Evolutionary conservation across 352 stramenopile species (phyloP).

Genomic region (Phytophthora europaea): DNA sequence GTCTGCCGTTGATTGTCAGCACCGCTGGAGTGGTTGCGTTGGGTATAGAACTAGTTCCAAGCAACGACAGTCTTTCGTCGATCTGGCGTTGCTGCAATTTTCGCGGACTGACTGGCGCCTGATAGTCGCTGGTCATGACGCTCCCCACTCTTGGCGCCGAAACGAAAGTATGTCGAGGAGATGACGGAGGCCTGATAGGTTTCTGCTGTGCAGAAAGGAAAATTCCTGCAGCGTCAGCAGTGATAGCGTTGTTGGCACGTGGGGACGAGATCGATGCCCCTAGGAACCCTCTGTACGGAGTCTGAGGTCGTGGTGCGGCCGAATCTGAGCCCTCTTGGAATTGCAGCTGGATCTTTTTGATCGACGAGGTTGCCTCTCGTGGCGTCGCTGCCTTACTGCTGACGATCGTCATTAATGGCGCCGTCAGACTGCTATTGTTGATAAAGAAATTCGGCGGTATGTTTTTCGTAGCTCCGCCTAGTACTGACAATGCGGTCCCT

Average conservation of each 20-base stretch:
- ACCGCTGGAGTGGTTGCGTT: neutral
- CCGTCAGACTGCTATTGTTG: conserved; percentile 41
- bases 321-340: conserved; percentile 17
- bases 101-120: conserved; percentile 4
- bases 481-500: conserved; percentile 8
- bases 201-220: conserved; percentile 27
- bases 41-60: conserved; percentile 3
- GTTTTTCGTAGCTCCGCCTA: conserved; percentile 18
- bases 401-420: conserved; percentile 38
- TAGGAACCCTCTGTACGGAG: conserved; percentile 17
- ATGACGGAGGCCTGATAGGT: conserved; percentile 20
- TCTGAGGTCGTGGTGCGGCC: conserved; percentile 15
- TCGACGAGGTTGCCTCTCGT: conserved; percentile 14
- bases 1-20: conserved; percentile 32
- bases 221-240: conserved; percentile 14
- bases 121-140: conserved; percentile 25
- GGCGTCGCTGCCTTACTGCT: conserved; percentile 30
- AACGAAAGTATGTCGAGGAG: conserved; percentile 23
- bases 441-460: conserved; percentile 26
- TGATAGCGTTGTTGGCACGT: conserved; percentile 20
- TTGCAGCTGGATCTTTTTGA: conserved; percentile 31
- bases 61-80: conserved; percentile 16
- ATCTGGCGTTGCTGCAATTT: conserved; percentile 14
- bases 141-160: conserved; percentile 3
- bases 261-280: conserved; percentile 25